Evolutionary conservation across 139 green algal genomes (phyloP), one percentile per base, ranked within the genome.

Genomic region (Spirogloea muscicola): DNA sequence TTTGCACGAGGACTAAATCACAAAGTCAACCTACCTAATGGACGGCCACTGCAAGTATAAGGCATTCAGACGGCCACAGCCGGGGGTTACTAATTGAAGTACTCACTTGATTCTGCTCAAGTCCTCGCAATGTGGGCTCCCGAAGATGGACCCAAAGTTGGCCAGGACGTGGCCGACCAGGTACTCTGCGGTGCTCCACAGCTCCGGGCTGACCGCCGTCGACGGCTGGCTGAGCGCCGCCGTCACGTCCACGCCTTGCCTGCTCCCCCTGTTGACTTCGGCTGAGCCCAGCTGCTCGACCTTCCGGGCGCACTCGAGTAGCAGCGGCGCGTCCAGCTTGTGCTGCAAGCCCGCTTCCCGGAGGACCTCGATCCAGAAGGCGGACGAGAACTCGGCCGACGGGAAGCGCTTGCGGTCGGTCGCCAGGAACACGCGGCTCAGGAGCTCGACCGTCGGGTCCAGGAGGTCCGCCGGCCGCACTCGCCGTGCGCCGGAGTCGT

Each of bases 401-500:
- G 87, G 87, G 74, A 91, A 91, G 5, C 77, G 52, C 34, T 43
- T 29, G 5, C 34, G 46, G n/a, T 59, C 42, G 33, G 46, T 29
- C 42, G 33, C n/a, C n/a, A n/a, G n/a, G 62, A 91, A 89, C 7
- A 91, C 86, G 13, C 38, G 61, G 0, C 36, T 43, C 18, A 91
- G 82, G 25, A 93, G 74, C 27, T 72, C 40, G 1, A 83, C 43
- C 5, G 40, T 42, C 0, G 89, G 88, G 68, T 93, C 88, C 49
- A 87, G 86, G 68, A 93, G 77, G 52, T 87, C 71, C 1, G 34
- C n/a, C n/a, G 67, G 67, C 6, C 67, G 5, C 5, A 72, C 62
- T 61, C 31, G 6, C 4, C 2, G 82, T 13, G 5, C n/a, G 37
- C 63, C 6, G 40, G 10, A 72, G 63, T 13, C 37, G 1, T 27